Conservation (phyloP, 768 basidiomycete species). For the Suillus occidentalis region DNA sequence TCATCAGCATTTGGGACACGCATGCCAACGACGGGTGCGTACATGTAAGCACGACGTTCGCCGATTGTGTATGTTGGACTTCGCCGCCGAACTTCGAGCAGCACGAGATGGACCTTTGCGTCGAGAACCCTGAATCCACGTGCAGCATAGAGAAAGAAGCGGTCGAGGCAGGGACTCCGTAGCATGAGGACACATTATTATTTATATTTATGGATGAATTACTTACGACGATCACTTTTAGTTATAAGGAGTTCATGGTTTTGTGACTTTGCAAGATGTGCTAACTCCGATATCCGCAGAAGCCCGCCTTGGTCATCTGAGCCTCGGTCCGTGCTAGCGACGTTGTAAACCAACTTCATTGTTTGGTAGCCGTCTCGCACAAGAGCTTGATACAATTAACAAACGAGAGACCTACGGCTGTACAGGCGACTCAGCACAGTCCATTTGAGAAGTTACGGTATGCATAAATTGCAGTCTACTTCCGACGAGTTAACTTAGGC, state of each 20-base stretch:
- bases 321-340: background rate
- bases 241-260: background rate
- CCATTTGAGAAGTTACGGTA: background rate
- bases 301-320: background rate
- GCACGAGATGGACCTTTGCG: background rate
- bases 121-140: background rate
- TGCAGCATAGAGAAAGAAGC: background rate
- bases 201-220: background rate
- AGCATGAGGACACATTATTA: background rate
- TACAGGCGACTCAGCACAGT: background rate
- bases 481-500: background rate
- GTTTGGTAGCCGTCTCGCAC: background rate
- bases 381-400: background rate
- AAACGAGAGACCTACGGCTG: background rate
- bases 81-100: background rate
- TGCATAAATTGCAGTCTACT: background rate
- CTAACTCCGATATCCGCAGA: background rate
- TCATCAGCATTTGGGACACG: slow-evolving; percentile 5
- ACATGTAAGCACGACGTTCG: slow-evolving; percentile 1
- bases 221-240: background rate
- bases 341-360: background rate
- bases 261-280: background rate
- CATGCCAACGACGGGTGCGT: background rate
- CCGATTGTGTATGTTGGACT: slow-evolving; percentile 3
- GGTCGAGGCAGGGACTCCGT: background rate